Evolutionary conservation across 2,329 filamentous ascomycete genomes (phyloP), one percentile per base, ranked within the genome.

Genomic region (Verticillium klebahnii): DNA sequence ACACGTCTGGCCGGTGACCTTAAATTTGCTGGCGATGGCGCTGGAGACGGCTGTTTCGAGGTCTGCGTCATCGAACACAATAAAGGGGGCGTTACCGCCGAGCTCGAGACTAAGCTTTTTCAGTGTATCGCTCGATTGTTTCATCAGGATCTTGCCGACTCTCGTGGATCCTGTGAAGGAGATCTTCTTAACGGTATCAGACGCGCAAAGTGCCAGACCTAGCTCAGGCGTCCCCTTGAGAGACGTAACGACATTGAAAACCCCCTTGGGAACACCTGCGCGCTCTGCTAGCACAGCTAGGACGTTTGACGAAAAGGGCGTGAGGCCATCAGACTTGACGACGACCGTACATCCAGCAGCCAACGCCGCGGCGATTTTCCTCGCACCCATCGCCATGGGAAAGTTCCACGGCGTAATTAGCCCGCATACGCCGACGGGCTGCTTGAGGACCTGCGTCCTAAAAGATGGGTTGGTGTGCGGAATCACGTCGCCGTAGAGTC

Each of bases 101-200:
- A 87, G 83, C 72, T 89, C 87, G 23, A 89, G 79, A 2, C 84
- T 85, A 12, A 89, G 82, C 68, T 87, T 87, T 75, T 89, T 89
- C 67, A 87, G 72, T 64, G 84, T 85, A 8, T 81, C 90, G 1
- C 86, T 88, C 4, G 86, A 86, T 1, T 81, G 79, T 2, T 78
- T 73, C 1, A 86, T 86, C 60, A 94, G 91, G 60, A 87, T 79
- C 61, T 86, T 84, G 1, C 89, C 91, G 0, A 90, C 92, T 2
- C 79, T 80, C 1, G 87, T 89, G 9, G 86, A 90, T 32, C 91
- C 91, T 0, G 91, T 94, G 68, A 95, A 95, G 1, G 87, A 87
- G 58, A 94, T 79, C 70, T 89, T 91, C 67, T 90, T 85, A 32
- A 94, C 84, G 57, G 85, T 83, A 63, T 86, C 80, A 73, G 93